Evolutionary conservation across 2,329 filamentous ascomycete species (phyloP).

Genomic region (Trichoderma koningii): DNA sequence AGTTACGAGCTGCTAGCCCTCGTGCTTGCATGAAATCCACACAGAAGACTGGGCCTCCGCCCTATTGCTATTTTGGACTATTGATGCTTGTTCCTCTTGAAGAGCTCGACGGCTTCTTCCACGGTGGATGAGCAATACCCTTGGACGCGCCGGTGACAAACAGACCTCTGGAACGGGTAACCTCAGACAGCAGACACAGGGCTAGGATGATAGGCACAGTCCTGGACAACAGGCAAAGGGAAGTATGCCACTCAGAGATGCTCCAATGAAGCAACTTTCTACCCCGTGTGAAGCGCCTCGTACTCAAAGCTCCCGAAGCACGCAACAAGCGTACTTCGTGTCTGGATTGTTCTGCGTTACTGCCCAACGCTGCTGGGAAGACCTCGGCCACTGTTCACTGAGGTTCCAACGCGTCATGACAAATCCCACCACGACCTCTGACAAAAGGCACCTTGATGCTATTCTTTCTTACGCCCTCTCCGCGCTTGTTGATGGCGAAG

Average conservation of each 20-base stretch:
- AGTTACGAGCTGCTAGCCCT: neutral
- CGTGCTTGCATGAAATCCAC: neutral
- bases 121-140: too few relatives aligned
- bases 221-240: too few relatives aligned
- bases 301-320: too few relatives aligned
- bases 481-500: slow-evolving; percentile 8
- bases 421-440: neutral
- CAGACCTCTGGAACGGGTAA: too few relatives aligned
- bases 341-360: neutral
- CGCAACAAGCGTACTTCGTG: too few relatives aligned
- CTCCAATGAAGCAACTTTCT: too few relatives aligned
- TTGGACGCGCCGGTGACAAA: too few relatives aligned
- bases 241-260: too few relatives aligned
- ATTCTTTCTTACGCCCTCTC: slow-evolving; percentile 4
- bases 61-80: neutral
- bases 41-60: neutral
- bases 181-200: too few relatives aligned
- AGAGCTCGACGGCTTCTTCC: too few relatives aligned
- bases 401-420: neutral
- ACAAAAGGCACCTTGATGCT: neutral
- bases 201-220: too few relatives aligned
- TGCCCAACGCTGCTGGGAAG: slow-evolving; percentile 5
- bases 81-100: neutral
- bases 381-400: neutral
- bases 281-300: too few relatives aligned